phyloP scores from a whole-genome alignment of 768 basidiomycete genomes.

The Boletellus ananiceps region DNA sequence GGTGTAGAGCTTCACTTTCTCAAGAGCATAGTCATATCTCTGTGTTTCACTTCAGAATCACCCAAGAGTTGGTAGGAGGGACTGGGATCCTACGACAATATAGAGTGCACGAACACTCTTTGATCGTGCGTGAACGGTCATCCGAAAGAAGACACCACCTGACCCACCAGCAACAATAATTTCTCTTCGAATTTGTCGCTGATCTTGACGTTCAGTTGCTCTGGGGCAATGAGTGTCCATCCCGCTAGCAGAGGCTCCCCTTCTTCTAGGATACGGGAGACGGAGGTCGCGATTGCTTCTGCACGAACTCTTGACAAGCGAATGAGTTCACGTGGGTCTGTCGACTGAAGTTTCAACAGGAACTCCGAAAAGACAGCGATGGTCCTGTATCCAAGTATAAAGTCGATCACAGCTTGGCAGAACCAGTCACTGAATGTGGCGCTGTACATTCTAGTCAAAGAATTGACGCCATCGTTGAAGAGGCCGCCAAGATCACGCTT shows the following conservation, averaged over 20 bases:
- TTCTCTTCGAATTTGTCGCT: slow-evolving; percentile 92
- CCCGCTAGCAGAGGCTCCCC: slow-evolving; percentile 76
- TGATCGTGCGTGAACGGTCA: slow-evolving; percentile 1
- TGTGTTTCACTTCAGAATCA: slow-evolving; percentile 28
- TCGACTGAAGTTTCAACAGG: slow-evolving; percentile 77
- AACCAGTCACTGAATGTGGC: slow-evolving; percentile 96
- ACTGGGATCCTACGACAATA: slow-evolving; percentile 58
- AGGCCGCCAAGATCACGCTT: slow-evolving; percentile 89
- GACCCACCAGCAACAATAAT: slow-evolving; percentile 75
- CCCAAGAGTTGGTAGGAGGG: neutral
- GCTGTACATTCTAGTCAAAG: slow-evolving; percentile 84
- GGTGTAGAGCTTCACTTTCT: slow-evolving; percentile 87
- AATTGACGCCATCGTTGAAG: slow-evolving; percentile 95
- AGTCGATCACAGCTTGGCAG: slow-evolving; percentile 92
- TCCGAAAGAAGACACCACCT: neutral
- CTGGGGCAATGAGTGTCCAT: slow-evolving; percentile 91
- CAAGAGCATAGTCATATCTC: slow-evolving; percentile 92
- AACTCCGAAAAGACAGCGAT: slow-evolving; percentile 92
- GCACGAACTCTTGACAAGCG: slow-evolving; percentile 84
- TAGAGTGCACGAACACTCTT: slow-evolving; percentile 56
- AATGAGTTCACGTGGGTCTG: slow-evolving; percentile 89
- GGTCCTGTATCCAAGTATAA: slow-evolving; percentile 83
- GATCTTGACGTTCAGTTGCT: slow-evolving; percentile 64
- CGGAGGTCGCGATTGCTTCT: slow-evolving; percentile 88
- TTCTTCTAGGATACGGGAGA: slow-evolving; percentile 68